Base-by-base conservation (phyloP, 2,329 filamentous ascomycete genomes). In the Colletotrichum graminicola region DNA sequence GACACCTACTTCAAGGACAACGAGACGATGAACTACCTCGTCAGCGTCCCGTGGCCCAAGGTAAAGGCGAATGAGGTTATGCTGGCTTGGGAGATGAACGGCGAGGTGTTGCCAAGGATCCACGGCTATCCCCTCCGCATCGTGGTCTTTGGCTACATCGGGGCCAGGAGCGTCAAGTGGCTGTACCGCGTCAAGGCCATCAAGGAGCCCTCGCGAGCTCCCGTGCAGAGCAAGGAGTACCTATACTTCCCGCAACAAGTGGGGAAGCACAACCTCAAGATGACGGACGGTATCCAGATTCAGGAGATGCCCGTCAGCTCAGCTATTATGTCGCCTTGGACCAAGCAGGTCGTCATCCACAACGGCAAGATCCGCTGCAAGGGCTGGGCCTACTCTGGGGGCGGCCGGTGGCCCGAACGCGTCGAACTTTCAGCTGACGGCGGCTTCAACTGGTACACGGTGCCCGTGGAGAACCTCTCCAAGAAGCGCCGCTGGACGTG, bases 1-100 rank as follows among this genome's bases (percentile, higher is more conserved):
- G 92, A 94, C 68, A 92, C 90, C 0, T 93, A 94, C 76, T 91
- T 93, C 83, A 93, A 93, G 78, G 88, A 90, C 61, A 84, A 86
- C 21, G 81, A 91, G 55, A 84, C 87, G 0, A 88, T 87, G 81
- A 93, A 93, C 78, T 94, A 93, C 75, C 83, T 87, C 26, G 90
- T 93, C 59, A 89, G 85, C 18, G 89, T 93, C 0, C 91, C 92
- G 0, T 91, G 86, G 82, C 85, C 86, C 8, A 93, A 93, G 78
- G 90, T 92, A 57, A 91, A 90, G 74, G 80, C 84, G 11, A 87
- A 91, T 73, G 89, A 93, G 75, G 91, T 93, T 0, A 82, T 93
- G 61, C 83, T 93, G 0, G 89, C 88, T 0, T 93, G 90, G 90
- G 89, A 92, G 75, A 93, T 93, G 91, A 93, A 93, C 73, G 90